Evolutionary conservation across 1,284 basidiomycete species (phyloP), one percentile per base, ranked within the genome.

Genomic region (Heterobasidion annosum): DNA sequence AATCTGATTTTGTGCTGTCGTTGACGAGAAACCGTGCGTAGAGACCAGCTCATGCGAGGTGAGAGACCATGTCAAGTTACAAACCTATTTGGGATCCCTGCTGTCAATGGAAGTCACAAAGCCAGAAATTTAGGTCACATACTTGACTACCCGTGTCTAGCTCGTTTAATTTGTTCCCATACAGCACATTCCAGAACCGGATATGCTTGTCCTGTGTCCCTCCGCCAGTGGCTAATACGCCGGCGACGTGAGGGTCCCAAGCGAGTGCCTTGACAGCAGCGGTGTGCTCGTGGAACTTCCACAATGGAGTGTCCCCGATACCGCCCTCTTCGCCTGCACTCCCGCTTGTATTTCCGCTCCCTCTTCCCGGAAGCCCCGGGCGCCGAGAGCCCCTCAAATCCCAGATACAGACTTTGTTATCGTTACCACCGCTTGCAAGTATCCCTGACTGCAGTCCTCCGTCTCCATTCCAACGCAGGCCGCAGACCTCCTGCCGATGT

Each of bases 381-480:
- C 86, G 68, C 62, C 74, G 74, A 2, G 80, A 79, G 2, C 85
- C 84, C 25, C 87, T 72, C 55, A 89, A 64, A 62, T 97, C 93
- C 93, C 96, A 99, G 54, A 99, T 92, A 63, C 93, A 93, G 8
- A 99, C 88, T 72, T 97, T 96, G 73, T 99, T 99, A 72, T 99
- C 97, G 69, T 99, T 99, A 0, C 96, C 96, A 1, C 97, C 96
- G 58, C 90, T 93, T 3, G 96, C 96, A 1, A 99, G 79, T 25
- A 67, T 55, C 9, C 67, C 66, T 34, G 58, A 64, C 61, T 63
- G 65, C 44, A 58, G 59, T 0, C 75, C 78, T 9, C 75, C 76
- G 51, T 83, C 79, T 2, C 77, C 73, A 62, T 90, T 95, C 96
- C 95, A 99, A 57, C 92, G 88, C 48, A 99, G 73, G 1, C 97